A percentile compares a stretch with the other conserved stretches of the same genome.
Evolutionary conservation across 306 rosid species (phyloP).

Genomic region (Castanea crenata): DNA sequence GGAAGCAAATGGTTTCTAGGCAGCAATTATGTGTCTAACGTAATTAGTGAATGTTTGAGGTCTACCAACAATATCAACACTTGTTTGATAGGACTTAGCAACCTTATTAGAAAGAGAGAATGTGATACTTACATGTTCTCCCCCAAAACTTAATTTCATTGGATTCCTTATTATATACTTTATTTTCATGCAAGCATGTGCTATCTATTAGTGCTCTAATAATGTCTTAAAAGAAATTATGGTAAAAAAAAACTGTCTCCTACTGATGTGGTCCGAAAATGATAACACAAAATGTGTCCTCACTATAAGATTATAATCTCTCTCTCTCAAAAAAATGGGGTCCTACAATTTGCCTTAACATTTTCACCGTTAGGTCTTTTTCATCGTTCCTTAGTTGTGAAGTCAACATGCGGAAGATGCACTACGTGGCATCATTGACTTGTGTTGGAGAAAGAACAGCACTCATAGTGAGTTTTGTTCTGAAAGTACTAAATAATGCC

Average conservation of each 20-base stretch:
- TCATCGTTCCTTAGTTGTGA: constrained; percentile 51
- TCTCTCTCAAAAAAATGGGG: constrained; percentile 26
- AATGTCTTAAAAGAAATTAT: constrained; percentile 39
- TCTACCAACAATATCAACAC: constrained; percentile 55
- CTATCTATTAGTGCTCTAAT: constrained; percentile 44
- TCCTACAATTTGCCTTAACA: constrained; percentile 25
- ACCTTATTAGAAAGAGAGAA: constrained; percentile 33
- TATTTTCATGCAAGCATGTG: constrained; percentile 69
- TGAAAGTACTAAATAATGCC: constrained; percentile 46
- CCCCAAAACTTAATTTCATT: constrained; percentile 12
- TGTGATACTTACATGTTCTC: constrained; percentile 4
- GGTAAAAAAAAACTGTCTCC: constrained; percentile 27
- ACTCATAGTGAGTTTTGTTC: constrained; percentile 20
- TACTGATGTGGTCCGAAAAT: constrained; percentile 42
- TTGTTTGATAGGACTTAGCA: constrained; percentile 39
- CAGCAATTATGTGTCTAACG: constrained; percentile 14
- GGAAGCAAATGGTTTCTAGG: constrained; percentile 59
- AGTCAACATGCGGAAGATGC: constrained; percentile 63
- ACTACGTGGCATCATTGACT: constrained; percentile 41
- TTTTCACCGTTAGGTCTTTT: constrained; percentile 12
- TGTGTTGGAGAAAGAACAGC: constrained; percentile 38
- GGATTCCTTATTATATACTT: constrained; percentile 21
- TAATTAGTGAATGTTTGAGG: constrained; percentile 50
- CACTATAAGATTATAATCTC: constrained; percentile 1
- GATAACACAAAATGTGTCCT: not conserved